Percentiles rank a stretch among this genome's conserved stretches.
These are phyloP conservation scores for Penicillium sp. DNA, from an alignment of 2,329 filamentous ascomycete genomes.

Conservation along the genomic window DNA sequence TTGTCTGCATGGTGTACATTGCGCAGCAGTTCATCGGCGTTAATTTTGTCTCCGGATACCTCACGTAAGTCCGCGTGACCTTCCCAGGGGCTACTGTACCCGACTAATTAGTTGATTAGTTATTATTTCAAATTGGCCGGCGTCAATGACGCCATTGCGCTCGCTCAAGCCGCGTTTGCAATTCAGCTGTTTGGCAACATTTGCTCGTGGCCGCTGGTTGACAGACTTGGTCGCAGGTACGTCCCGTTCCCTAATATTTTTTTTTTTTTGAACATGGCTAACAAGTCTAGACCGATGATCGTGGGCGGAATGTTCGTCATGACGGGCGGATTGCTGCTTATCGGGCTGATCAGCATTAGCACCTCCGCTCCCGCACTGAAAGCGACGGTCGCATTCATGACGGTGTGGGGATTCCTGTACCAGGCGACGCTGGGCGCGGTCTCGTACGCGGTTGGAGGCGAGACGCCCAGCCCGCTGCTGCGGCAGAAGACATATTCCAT, in stretches of 20 bases:
- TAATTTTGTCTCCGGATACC: neutral
- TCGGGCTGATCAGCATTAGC: neutral
- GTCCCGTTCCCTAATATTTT: too few species aligned
- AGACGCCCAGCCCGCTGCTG: neutral
- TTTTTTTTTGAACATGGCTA: too few species aligned
- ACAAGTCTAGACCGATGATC: neutral
- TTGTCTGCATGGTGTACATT: neutral
- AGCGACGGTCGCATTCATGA: neutral
- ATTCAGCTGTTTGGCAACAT: neutral
- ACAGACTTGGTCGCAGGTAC: neutral
- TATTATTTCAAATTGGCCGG: neutral
- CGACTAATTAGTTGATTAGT: neutral
- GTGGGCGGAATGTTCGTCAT: neutral
- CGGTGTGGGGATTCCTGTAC: neutral
- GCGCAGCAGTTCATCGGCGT: neutral
- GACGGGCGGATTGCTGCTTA: neutral
- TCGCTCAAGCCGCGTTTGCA: neutral
- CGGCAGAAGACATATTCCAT: neutral
- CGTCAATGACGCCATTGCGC: neutral
- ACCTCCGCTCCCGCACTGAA: neutral
- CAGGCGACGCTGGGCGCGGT: neutral
- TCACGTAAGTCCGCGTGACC: neutral
- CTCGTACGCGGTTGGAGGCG: neutral
- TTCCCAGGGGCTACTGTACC: neutral
- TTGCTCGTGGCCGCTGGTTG: neutral